Conservation (phyloP, 2,329 filamentous ascomycete genomes). For the Talaromyces sp. region DNA sequence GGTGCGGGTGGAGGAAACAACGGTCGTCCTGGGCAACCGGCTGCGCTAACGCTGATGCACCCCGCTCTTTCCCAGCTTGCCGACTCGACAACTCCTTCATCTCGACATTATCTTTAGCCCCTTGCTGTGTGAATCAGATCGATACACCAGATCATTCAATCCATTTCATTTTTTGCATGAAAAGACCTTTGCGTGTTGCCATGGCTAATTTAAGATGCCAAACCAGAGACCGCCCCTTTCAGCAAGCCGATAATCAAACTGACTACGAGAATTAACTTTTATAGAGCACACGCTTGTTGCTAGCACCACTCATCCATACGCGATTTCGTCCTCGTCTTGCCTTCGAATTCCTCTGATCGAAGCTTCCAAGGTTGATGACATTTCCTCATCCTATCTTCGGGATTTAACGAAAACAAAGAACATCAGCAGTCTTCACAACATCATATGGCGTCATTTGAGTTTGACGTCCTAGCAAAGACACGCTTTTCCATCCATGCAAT, state of each 20-base stretch:
- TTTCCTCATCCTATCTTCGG: not conserved
- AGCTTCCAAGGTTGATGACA: not conserved
- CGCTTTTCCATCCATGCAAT: conserved; percentile 1
- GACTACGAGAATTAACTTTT: not conserved
- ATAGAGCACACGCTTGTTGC: not conserved
- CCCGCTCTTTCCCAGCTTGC: not conserved
- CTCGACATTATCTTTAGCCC: not conserved
- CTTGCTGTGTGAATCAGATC: not conserved
- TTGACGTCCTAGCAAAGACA: not conserved
- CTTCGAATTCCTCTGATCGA: not conserved
- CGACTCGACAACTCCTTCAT: not conserved
- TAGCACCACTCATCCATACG: not conserved
- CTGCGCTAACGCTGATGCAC: conserved; percentile 13
- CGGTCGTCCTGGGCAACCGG: conserved; percentile 19
- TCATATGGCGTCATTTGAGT: not conserved
- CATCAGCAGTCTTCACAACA: not conserved
- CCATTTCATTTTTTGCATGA: too few species aligned
- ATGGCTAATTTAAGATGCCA: not conserved
- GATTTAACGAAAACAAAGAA: not conserved
- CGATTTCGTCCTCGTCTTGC: not conserved
- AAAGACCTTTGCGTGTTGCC: not conserved
- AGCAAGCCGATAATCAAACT: not conserved
- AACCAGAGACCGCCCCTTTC: not conserved
- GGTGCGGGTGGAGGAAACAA: conserved; percentile 6
- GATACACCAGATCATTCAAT: not conserved